Conservation (phyloP, 2,329 filamentous ascomycete species). For the Elsinoe perseae region DNA sequence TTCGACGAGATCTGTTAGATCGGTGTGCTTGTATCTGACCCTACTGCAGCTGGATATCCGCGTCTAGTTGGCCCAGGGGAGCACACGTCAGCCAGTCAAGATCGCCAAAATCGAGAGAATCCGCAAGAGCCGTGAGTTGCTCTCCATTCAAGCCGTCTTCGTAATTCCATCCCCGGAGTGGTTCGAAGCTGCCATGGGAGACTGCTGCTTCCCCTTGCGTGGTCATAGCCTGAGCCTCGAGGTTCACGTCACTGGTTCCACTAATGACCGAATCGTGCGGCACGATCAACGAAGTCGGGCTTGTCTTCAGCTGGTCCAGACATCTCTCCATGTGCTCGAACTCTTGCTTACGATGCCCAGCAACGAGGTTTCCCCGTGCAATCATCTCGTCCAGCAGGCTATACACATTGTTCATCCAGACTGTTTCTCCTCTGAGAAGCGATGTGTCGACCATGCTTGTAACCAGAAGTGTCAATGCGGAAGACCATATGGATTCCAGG, state of each 20-base stretch:
- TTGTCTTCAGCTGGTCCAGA: not conserved
- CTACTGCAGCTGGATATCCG: not conserved
- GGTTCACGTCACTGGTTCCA: not conserved
- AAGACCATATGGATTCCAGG: conserved; percentile 22
- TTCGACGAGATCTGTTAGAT: not conserved
- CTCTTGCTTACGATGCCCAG: conserved; percentile 20
- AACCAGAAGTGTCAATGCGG: conserved; percentile 20
- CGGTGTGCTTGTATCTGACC: not conserved
- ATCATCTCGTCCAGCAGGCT: conserved; percentile 22
- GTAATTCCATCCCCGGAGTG: conserved; percentile 17
- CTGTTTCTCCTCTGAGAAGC: conserved; percentile 17
- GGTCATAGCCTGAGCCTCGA: not conserved
- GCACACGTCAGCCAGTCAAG: conserved; percentile 18
- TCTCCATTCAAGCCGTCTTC: conserved; percentile 21
- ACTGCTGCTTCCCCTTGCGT: not conserved
- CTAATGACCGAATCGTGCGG: not conserved
- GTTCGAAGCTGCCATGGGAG: not conserved
- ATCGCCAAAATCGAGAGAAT: conserved; percentile 21
- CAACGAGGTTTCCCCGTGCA: conserved; percentile 21
- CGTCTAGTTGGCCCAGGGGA: not conserved
- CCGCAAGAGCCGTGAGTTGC: conserved; percentile 20
- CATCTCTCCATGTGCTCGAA: conserved; percentile 18
- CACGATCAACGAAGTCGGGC: not conserved
- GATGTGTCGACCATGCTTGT: conserved; percentile 21
- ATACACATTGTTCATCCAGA: conserved; percentile 18